Evolutionary conservation across 2,329 filamentous ascomycete genomes (phyloP).

Genomic region (Fusarium nurragi): DNA sequence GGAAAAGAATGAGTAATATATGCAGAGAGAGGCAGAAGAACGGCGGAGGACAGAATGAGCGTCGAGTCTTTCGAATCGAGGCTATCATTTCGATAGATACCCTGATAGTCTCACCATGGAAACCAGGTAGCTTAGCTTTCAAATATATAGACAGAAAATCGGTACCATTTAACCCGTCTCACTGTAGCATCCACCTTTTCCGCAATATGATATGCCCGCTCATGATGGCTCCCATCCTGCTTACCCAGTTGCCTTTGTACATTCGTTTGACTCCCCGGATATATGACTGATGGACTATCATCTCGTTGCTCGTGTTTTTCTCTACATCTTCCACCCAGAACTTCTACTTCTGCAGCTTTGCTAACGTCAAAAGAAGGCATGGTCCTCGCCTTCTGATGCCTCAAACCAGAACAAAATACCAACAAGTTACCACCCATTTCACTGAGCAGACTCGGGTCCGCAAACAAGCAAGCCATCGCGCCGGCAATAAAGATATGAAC

Average conservation of each 20-base stretch:
- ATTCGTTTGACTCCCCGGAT: slow-evolving; percentile 2
- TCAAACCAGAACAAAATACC: not conserved
- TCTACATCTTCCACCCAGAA: not conserved
- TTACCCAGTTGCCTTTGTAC: slow-evolving; percentile 1
- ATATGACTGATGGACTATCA: not conserved
- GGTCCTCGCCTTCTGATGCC: slow-evolving; percentile 11
- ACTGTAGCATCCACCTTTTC: slow-evolving; percentile 4
- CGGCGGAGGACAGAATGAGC: slow-evolving; percentile 1
- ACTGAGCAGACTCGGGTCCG: slow-evolving; percentile 21
- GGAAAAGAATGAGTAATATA: slow-evolving; percentile 2
- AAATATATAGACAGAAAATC: slow-evolving; percentile 22
- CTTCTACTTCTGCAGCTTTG: slow-evolving; percentile 8
- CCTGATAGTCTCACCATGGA: slow-evolving; percentile 20
- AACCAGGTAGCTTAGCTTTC: not conserved
- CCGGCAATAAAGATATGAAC: slow-evolving; percentile 27
- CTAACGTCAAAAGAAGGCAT: not conserved
- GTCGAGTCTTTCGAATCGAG: slow-evolving; percentile 12
- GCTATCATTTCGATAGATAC: slow-evolving; percentile 22
- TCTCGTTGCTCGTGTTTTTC: not conserved
- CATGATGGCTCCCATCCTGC: slow-evolving; percentile 16
- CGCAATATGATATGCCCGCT: slow-evolving; percentile 26
- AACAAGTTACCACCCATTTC: slow-evolving; percentile 29
- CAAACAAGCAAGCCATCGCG: slow-evolving; percentile 30
- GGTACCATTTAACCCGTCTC: not conserved
- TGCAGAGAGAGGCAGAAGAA: not conserved